Percentiles rank a stretch among this genome's conserved stretches.
Evolutionary conservation across 192 early-diverging fungal species (phyloP).

Genomic region (Backusella mclennaniae): DNA sequence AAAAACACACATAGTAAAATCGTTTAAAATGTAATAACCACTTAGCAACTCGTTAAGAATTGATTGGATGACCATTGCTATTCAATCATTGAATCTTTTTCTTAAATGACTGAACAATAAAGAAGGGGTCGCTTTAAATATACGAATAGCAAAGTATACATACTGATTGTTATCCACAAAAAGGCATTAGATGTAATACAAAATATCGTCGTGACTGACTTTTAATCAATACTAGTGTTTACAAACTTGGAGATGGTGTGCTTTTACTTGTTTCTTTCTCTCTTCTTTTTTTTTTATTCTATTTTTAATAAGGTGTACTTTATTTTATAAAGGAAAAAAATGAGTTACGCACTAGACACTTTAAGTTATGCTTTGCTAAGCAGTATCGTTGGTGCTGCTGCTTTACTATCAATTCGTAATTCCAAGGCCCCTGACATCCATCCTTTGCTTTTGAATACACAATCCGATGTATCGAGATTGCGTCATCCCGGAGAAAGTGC

Average conservation of each 20-base stretch:
- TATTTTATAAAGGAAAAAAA: not conserved
- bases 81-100: too few relatives aligned
- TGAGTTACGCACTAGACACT: constrained; percentile 46
- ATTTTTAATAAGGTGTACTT: not conserved
- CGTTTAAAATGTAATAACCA: not conserved
- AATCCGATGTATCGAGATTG: constrained; percentile 47
- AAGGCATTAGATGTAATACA: too few relatives aligned
- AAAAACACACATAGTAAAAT: not conserved
- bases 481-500: constrained; percentile 51
- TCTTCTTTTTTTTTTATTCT: not conserved
- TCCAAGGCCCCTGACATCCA: constrained; percentile 55
- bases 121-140: too few relatives aligned
- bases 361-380: constrained; percentile 41
- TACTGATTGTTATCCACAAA: too few relatives aligned
- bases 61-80: too few relatives aligned
- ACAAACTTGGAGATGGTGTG: not conserved
- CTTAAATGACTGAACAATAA: too few relatives aligned
- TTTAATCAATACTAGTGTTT: not conserved
- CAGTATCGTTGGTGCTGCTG: constrained; percentile 38
- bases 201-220: not conserved
- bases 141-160: too few relatives aligned
- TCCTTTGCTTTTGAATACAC: constrained; percentile 53
- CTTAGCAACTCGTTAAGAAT: too few relatives aligned
- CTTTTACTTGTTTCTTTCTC: not conserved
- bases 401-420: constrained; percentile 38